phyloP scores from a whole-genome alignment of 2,329 filamentous ascomycete species.

The Alternaria panax region DNA sequence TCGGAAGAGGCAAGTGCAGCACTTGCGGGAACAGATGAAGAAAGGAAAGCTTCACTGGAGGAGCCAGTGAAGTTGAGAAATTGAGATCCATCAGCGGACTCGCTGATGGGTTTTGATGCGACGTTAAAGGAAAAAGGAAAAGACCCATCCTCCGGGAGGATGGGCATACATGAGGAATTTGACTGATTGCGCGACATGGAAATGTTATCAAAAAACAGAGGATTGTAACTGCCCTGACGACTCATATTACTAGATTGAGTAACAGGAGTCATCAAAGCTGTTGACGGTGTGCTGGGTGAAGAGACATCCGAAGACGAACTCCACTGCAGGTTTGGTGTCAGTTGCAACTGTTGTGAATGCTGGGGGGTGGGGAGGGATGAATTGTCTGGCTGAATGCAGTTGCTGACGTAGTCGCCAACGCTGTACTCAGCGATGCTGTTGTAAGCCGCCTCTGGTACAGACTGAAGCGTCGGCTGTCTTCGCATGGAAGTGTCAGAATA shows the following conservation, averaged over 20 bases:
- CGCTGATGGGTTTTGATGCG: constrained; percentile 46
- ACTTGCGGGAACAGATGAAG: constrained; percentile 42
- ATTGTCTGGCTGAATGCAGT: constrained; percentile 35
- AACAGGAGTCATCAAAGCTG: constrained; percentile 49
- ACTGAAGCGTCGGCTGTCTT: constrained; percentile 32
- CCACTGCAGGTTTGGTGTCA: constrained; percentile 45
- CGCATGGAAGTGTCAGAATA: constrained; percentile 35
- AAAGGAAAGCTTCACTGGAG: constrained; percentile 49
- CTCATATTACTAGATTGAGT: constrained; percentile 55
- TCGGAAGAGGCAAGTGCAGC: constrained; percentile 43
- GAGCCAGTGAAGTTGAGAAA: constrained; percentile 44
- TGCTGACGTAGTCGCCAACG: constrained; percentile 48
- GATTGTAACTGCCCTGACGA: constrained; percentile 55
- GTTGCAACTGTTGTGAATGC: constrained; percentile 36
- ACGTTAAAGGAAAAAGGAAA: constrained; percentile 46
- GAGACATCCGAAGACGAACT: constrained; percentile 44
- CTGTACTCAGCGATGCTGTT: constrained; percentile 45
- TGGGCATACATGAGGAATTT: constrained; percentile 47
- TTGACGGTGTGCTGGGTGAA: constrained; percentile 48
- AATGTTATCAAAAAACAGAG: constrained; percentile 51
- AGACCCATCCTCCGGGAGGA: constrained; percentile 46
- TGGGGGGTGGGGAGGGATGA: constrained; percentile 31
- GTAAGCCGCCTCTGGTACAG: constrained; percentile 32
- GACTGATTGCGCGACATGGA: constrained; percentile 56
- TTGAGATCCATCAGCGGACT: constrained; percentile 40